Evolutionary conservation across 192 early-diverging fungal species (phyloP), one percentile per base, ranked within the genome.

Genomic region (Umbelopsis ramanniana): DNA sequence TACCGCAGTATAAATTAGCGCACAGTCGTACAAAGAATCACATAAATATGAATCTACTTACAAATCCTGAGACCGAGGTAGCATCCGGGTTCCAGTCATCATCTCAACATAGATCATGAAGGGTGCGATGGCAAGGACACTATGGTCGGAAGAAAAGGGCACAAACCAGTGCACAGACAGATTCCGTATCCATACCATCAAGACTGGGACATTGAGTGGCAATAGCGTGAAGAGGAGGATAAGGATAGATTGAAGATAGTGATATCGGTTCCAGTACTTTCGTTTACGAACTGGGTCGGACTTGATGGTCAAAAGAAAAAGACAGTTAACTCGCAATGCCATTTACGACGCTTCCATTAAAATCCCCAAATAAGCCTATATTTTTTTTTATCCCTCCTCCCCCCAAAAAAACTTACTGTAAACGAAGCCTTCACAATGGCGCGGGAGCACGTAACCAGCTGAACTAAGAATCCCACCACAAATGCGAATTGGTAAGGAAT

Each of bases 401-500:
- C n/a, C 24, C 55, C 43, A 38, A n/a, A 47, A 35, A 46, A 11
- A 57, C 79, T 82, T 78, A 79, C 84, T 22, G 45, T 26, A 40
- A 48, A 24, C 23, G 66, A 71, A 40, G 80, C 76, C 15, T 71
- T 54, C 12, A 76, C 67, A 33, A 83, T 73, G 7, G 81, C 79
- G 40, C 82, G 78, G 10, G 86, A 80, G 53, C 87, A 85, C 52
- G 67, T 81, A n/a, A 55, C 74, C 67, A 84, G 83, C 43, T 84
- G 87, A 46, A 81, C 90, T 35, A 93, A 52, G 71, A 89, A 85
- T 4, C 87, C 86, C 12, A 88, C 84, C 9, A 90, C 77, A 74
- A 91, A 94, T 7, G 87, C 88, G 81, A 94, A 91, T 76, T 93
- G 93, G 73, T 94, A 92, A 0, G 93, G 91, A 15, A 93, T 83